phyloP scores from a whole-genome alignment of 164 flowering plant genomes.

The Kingdonia uniflora region DNA sequence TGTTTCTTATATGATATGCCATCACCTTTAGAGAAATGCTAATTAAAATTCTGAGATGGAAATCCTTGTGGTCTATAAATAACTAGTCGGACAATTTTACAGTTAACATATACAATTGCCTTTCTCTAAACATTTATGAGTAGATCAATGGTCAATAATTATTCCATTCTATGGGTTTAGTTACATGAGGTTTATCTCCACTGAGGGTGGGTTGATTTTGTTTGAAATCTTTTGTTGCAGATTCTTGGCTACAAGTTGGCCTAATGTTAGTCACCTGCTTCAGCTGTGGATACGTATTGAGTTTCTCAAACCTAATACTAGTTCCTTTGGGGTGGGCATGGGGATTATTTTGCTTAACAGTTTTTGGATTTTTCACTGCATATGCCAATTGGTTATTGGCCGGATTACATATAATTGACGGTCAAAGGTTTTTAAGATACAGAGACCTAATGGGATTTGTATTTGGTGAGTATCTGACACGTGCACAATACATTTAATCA shows the following conservation, averaged over 20 bases:
- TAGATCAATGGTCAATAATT: no score
- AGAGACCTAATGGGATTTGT: constrained; percentile 48
- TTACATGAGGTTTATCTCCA: no score
- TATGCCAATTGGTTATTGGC: constrained; percentile 51
- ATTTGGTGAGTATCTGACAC: constrained; percentile 23
- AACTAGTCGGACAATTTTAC: no score
- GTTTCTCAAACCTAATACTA: constrained; percentile 39
- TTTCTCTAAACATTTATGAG: no score
- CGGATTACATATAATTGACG: constrained; percentile 34
- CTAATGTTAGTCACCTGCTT: constrained; percentile 32
- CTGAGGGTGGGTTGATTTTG: neutral
- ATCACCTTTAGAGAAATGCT: no score
- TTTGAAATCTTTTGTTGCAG: constrained; percentile 18
- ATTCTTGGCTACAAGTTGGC: constrained; percentile 60
- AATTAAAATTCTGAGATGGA: no score
- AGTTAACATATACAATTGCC: no score
- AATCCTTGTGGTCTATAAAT: no score
- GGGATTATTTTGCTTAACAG: constrained; percentile 30
- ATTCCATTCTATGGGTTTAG: no score
- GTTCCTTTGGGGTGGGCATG: constrained; percentile 52
- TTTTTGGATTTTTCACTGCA: constrained; percentile 23
- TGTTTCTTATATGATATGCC: no score
- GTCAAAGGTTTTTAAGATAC: constrained; percentile 51
- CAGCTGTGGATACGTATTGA: constrained; percentile 46
- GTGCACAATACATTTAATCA: no score